Evolutionary conservation across 2,329 filamentous ascomycete species (phyloP).

Genomic region (Nectriaceae sp.): DNA sequence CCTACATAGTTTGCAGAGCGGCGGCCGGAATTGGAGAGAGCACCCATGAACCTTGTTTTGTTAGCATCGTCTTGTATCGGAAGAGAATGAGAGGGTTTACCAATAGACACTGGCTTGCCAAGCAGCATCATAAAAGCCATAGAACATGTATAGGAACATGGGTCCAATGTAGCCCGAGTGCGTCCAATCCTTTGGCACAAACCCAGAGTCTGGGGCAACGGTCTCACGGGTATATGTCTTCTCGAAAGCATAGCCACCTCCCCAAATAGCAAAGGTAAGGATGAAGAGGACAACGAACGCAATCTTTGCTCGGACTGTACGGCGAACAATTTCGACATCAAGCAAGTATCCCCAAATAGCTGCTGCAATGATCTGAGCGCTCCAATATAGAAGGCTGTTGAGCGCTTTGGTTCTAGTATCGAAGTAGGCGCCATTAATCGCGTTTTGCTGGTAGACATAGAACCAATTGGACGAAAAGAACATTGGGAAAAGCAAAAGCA

Average conservation of each 20-base stretch:
- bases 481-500: constrained; percentile 76
- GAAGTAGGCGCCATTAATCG: constrained; percentile 70
- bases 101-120: constrained; percentile 94
- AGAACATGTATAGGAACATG: constrained; percentile 89
- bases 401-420: constrained; percentile 74
- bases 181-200: constrained; percentile 60
- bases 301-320: constrained; percentile 67
- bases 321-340: constrained; percentile 60
- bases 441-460: constrained; percentile 78
- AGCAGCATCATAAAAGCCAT: constrained; percentile 83
- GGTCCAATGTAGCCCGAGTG: constrained; percentile 69
- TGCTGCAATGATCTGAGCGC: constrained; percentile 76
- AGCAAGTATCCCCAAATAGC: constrained; percentile 71
- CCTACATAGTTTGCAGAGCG: constrained; percentile 90
- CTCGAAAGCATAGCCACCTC: constrained; percentile 80
- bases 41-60: constrained; percentile 80
- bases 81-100: constrained; percentile 59
- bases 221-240: constrained; percentile 24
- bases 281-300: constrained; percentile 63
- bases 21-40: constrained; percentile 88
- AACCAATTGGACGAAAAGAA: constrained; percentile 85
- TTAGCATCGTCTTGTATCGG: constrained; percentile 7
- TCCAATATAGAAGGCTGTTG: constrained; percentile 71
- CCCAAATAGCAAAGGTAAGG: constrained; percentile 79
- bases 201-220: constrained; percentile 11